Evolutionary conservation across 2,329 filamentous ascomycete species (phyloP).

Genomic region (Penicillium sp.): DNA sequence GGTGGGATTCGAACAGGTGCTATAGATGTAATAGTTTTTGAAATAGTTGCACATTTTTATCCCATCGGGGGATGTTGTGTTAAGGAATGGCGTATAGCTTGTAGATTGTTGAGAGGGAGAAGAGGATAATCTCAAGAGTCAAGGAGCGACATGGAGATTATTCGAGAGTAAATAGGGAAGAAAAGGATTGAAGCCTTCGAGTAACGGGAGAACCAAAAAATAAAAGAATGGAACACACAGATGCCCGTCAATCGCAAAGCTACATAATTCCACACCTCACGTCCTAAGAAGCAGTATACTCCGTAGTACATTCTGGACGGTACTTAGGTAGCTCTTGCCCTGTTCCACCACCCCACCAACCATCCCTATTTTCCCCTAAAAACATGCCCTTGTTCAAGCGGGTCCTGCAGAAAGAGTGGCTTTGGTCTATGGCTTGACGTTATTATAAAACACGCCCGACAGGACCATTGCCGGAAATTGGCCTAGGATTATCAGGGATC

Average conservation of each 20-base stretch:
- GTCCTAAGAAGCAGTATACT: conserved; percentile 12
- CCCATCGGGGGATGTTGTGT: conserved; percentile 8
- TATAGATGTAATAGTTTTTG: conserved; percentile 74
- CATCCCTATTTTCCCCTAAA: conserved; percentile 5
- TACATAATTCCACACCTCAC: conserved; percentile 14
- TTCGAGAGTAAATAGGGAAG: not conserved
- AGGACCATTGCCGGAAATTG: conserved; percentile 16
- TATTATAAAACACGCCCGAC: conserved; percentile 5
- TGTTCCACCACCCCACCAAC: conserved; percentile 7
- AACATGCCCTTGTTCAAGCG: conserved; percentile 11
- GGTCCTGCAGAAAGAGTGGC: conserved; percentile 16
- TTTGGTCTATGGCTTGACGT: conserved; percentile 11
- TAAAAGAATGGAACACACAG: not conserved
- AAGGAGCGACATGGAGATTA: not conserved
- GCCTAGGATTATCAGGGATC: conserved; percentile 20
- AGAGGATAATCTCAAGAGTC: too few species aligned
- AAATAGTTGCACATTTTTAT: conserved; percentile 56
- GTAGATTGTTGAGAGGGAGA: not conserved
- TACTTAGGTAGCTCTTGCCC: conserved; percentile 9
- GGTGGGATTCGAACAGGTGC: conserved; percentile 62
- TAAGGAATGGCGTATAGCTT: too few species aligned
- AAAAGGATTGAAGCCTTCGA: conserved; percentile 1
- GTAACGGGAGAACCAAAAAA: conserved; percentile 4
- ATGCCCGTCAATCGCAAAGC: conserved; percentile 7
- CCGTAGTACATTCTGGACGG: conserved; percentile 9